Conservation (phyloP, 768 basidiomycete genomes). For the Lactarius evosmus region DNA sequence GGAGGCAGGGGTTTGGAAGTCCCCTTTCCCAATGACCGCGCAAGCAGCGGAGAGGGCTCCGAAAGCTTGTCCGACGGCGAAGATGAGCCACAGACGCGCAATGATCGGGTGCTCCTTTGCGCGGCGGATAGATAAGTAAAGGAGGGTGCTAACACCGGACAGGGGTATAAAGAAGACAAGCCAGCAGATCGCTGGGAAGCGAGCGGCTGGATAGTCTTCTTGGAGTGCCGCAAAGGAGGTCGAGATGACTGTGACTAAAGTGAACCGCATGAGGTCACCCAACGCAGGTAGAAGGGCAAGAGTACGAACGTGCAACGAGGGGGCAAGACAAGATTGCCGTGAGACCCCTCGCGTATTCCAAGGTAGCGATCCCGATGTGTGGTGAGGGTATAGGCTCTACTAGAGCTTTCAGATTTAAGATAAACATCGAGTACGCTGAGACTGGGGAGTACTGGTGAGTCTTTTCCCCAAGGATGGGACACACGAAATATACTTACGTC, state of each 20-base stretch:
- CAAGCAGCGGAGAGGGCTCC: constrained; percentile 13
- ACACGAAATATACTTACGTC: constrained; percentile 12
- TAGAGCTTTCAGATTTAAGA: constrained; percentile 20
- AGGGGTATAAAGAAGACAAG: constrained; percentile 24
- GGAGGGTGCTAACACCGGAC: constrained; percentile 19
- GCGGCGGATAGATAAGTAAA: constrained; percentile 19
- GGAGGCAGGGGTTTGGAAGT: constrained; percentile 24
- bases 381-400: constrained; percentile 21
- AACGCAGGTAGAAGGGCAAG: neutral
- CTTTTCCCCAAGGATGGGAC: neutral
- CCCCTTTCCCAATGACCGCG: constrained; percentile 23
- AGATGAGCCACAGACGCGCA: constrained; percentile 20
- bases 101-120: constrained; percentile 17
- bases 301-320: constrained; percentile 12
- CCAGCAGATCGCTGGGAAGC: constrained; percentile 24
- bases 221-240: constrained; percentile 19
- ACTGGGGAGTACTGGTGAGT: constrained; percentile 14
- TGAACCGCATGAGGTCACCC: neutral
- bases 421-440: constrained; percentile 18
- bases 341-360: constrained; percentile 9
- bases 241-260: constrained; percentile 21
- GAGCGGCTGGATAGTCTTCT: constrained; percentile 18
- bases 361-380: neutral
- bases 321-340: constrained; percentile 18
- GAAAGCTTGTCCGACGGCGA: constrained; percentile 21